phyloP scores from a whole-genome alignment of 495 filamentous ascomycete genomes.

The Hyaloscypha variabilis region DNA sequence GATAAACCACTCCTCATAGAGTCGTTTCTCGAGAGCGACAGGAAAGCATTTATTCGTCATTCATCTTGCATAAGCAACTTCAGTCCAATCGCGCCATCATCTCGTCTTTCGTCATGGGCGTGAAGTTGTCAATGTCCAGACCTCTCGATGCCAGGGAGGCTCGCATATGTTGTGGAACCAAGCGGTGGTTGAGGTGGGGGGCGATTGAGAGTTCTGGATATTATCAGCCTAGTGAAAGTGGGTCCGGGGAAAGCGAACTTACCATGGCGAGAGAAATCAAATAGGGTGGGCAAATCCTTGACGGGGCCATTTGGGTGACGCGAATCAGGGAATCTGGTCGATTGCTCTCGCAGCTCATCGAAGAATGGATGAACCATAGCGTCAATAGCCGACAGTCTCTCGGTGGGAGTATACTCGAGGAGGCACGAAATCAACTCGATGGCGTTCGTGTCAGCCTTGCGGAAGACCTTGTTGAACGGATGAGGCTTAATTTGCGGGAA shows the following conservation, averaged over 20 bases:
- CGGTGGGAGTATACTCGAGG: slow-evolving; percentile 95
- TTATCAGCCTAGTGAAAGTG: not conserved
- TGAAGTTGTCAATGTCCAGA: slow-evolving; percentile 92
- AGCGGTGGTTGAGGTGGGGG: slow-evolving; percentile 79
- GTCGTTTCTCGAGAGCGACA: slow-evolving; percentile 28
- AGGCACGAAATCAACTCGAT: slow-evolving; percentile 94
- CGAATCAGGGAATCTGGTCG: slow-evolving; percentile 88
- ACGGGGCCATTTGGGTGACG: slow-evolving; percentile 76
- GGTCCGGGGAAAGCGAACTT: slow-evolving; percentile 37
- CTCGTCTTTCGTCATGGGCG: slow-evolving; percentile 84
- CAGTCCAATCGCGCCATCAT: slow-evolving; percentile 99
- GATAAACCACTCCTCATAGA: slow-evolving; percentile 24
- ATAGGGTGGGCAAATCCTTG: slow-evolving; percentile 83
- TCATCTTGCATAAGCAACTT: slow-evolving; percentile 37
- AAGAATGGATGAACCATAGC: slow-evolving; percentile 99
- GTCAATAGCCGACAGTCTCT: slow-evolving; percentile 90
- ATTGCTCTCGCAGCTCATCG: slow-evolving; percentile 89
- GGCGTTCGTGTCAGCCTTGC: slow-evolving; percentile 87
- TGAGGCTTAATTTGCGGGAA: slow-evolving; percentile 99
- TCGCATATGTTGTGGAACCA: slow-evolving; percentile 84
- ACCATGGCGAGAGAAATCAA: slow-evolving; percentile 96
- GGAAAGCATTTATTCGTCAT: slow-evolving; percentile 35
- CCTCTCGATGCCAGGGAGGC: slow-evolving; percentile 72
- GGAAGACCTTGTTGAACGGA: slow-evolving; percentile 98
- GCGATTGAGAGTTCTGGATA: slow-evolving; percentile 88